Evolutionary conservation across 2,329 filamentous ascomycete genomes (phyloP).

Genomic region (Cladorrhinum sp.): DNA sequence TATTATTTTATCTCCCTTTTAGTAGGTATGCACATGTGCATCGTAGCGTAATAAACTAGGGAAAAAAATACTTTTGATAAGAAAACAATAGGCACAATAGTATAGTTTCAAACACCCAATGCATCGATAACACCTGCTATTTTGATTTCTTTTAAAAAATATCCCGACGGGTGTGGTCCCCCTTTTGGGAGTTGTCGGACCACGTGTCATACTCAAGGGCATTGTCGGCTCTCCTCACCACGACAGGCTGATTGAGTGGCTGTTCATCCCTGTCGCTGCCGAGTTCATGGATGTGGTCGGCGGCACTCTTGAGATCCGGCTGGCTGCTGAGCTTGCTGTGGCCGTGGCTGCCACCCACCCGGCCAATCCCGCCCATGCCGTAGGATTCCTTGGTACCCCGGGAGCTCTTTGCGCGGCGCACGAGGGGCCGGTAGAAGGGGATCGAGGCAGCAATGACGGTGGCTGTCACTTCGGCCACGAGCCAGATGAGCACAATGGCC

Average conservation of each 20-base stretch:
- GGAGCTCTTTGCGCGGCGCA: constrained; percentile 39
- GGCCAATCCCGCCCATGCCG: constrained; percentile 5
- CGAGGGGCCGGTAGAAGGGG: constrained; percentile 47
- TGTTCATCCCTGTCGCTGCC: constrained; percentile 4
- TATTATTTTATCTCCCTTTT: too few species aligned
- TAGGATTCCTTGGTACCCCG: constrained; percentile 4
- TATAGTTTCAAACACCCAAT: too few species aligned
- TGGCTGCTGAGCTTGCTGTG: constrained; percentile 11
- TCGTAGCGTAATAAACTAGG: too few species aligned
- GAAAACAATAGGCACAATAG: too few species aligned
- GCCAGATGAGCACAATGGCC: constrained; percentile 5
- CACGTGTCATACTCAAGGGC: constrained; percentile 6
- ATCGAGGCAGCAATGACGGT: constrained; percentile 56
- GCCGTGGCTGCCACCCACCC: neutral
- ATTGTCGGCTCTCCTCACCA: neutral
- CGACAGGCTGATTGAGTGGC: neutral
- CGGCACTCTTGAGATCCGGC: neutral
- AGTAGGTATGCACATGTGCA: too few species aligned
- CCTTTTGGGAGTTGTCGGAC: constrained; percentile 8
- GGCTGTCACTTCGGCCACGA: constrained; percentile 45
- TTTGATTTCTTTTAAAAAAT: too few species aligned
- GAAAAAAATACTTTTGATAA: too few species aligned
- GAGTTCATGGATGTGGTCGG: neutral
- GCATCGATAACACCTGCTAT: too few species aligned
- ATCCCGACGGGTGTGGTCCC: neutral